These are phyloP conservation scores for Sporothrix mexicana DNA, from an alignment of 2,329 filamentous ascomycete species.

Conservation along the genomic window DNA sequence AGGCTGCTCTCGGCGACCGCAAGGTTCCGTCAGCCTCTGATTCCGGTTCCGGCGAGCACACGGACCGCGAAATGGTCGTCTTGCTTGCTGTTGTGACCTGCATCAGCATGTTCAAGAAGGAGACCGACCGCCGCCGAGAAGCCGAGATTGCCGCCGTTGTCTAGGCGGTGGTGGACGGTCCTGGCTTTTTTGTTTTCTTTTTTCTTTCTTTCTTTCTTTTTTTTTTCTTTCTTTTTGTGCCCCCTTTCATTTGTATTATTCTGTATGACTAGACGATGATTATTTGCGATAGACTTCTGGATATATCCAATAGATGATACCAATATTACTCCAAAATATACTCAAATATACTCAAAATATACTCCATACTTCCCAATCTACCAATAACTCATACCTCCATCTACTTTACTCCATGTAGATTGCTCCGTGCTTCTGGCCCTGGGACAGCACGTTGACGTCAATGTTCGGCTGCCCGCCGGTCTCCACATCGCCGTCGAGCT, in stretches of 20 bases:
- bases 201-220: not conserved
- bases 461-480: conserved; percentile 34
- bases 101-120: conserved; percentile 68
- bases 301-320: conserved; percentile 18
- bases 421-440: conserved; percentile 43
- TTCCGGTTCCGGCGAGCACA: conserved; percentile 37
- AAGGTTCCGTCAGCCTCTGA: not conserved
- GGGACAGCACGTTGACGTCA: conserved; percentile 42
- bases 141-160: conserved; percentile 53
- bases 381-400: too few species aligned
- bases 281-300: not conserved
- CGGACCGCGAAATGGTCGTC: conserved; percentile 51
- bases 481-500: conserved; percentile 21
- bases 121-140: conserved; percentile 62
- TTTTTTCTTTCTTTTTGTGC: not conserved
- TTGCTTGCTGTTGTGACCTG: conserved; percentile 62
- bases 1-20: conserved; percentile 32
- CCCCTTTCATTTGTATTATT: not conserved
- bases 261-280: too few species aligned
- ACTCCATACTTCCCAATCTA: not conserved
- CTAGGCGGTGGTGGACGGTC: not conserved
- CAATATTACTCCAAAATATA: not conserved
- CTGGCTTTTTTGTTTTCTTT: not conserved
- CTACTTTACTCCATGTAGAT: conserved; percentile 37
- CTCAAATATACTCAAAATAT: not conserved